Conservation (phyloP, 208 protist species). For the Balamuthia mandrillaris region DNA sequence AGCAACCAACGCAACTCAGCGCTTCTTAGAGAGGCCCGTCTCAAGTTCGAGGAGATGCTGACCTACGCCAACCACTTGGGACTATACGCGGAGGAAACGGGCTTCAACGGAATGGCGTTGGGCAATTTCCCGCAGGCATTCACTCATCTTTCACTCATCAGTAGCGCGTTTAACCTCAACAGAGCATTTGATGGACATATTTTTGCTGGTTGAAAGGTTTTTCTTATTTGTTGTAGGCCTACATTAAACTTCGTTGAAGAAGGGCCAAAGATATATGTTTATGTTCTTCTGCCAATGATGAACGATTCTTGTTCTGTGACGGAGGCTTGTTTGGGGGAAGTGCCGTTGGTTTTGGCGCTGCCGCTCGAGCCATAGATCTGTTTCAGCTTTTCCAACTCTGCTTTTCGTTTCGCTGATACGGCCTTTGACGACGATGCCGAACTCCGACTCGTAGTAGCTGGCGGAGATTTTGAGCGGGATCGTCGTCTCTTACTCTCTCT, state of each 20-base stretch:
- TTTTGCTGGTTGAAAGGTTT: too few species aligned
- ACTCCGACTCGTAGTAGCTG: not conserved
- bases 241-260: too few species aligned
- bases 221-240: too few species aligned
- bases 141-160: constrained; percentile 62
- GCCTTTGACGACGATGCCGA: not conserved
- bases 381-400: not conserved
- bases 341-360: not conserved
- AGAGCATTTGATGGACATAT: not conserved
- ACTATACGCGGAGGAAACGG: constrained; percentile 48
- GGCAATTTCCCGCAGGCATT: constrained; percentile 69
- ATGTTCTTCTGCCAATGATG: not conserved
- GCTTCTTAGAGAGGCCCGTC: constrained; percentile 39
- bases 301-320: not conserved
- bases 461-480: not conserved
- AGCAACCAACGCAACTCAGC: not conserved
- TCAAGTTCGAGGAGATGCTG: constrained; percentile 70
- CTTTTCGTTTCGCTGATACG: not conserved
- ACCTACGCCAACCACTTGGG: constrained; percentile 67
- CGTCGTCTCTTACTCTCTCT: too few species aligned
- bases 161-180: constrained; percentile 62
- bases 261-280: too few species aligned
- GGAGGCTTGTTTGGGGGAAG: not conserved
- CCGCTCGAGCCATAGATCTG: not conserved
- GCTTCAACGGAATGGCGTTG: constrained; percentile 36